Base-by-base conservation (phyloP, 768 basidiomycete genomes). In the Glaciozyma martinii region DNA sequence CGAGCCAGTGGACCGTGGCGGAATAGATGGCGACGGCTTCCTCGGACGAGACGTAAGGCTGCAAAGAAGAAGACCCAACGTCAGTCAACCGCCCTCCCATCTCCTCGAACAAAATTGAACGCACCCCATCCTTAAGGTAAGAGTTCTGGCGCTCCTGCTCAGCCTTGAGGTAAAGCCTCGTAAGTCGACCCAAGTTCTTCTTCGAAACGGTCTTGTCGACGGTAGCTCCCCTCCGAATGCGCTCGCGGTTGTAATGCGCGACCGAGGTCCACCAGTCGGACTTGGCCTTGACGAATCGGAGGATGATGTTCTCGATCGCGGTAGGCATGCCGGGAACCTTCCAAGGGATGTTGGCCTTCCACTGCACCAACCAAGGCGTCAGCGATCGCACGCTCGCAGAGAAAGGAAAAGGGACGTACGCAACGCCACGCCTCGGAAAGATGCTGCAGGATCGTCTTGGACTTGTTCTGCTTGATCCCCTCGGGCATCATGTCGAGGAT, bases 401-500 rank as follows among this genome's bases (percentile, higher is more conserved):
- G n/a, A 42, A 15, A 0, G 10, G 57, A 23, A 43, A 29, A 23
- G 29, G 16, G 19, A 54, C n/a, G 16, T 49, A 47, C 91, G 78
- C 93, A 97, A 72, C 94, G 82, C 95, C 95, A 98, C 15, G 94
- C 95, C 76, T 98, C 95, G 5, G 93, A 95, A 71, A 98, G 79
- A 76, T 98, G 95, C 76, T 99, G 95, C 75, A 99, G 75, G 70
- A 99, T 98, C 16, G 95, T 98, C 81, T 99, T 99, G n/a, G 92
- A 86, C 80, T 99, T 98, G 79, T 98, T 99, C 78, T 93, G 91
- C 78, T 93, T 93, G 80, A 98, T 93, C 3, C 89, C 91, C 77
- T 98, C 95, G 10, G 95, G 95, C 94, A 98, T 97, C 94, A 98
- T 97, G 80, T 98, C 94, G 71, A 99, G 81, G 72, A 99, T 98